Evolutionary conservation across 2,329 filamentous ascomycete genomes (phyloP), one percentile per base, ranked within the genome.

Genomic region (Phialocephala subalpina): DNA sequence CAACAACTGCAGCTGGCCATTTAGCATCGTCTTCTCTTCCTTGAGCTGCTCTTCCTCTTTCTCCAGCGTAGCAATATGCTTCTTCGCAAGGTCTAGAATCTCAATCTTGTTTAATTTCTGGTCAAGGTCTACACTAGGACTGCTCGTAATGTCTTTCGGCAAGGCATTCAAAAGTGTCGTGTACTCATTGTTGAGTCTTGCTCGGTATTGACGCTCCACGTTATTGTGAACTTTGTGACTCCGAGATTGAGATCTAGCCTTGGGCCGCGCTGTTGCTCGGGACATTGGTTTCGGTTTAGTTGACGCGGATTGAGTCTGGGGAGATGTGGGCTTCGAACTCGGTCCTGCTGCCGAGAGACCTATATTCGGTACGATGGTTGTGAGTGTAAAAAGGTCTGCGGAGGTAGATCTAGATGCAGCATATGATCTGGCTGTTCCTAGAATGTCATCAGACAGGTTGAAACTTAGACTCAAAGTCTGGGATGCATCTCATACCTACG

Each of bases 121-220:
- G 25, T 35, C 25, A 7, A 2, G 2, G 14, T 63, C 61, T 14
- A 33, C 18, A 2, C 61, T 53, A 38, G 22, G 22, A 42, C 9
- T n/a, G 5, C 56, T 42, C 22, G 55, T 38, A 16, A 57, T 1
- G 18, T 65, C 52, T 25, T 12, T 16, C 22, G 63, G 63, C 25
- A 65, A 52, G 11, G 47, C 56, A 6, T 47, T 38, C 27, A 65
- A 49, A 7, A 65, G 58, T 5, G 7, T 35, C 3, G 58, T 35
- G 36, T 58, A 65, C 16, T 58, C 22, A 14, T 20, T 25, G 40
- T 65, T 65, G 22, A 65, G 58, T 38, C 63, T 27, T 29, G 29
- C 35, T 36, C 63, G 47, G 38, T 65, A 61, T 18, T 65, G 63
- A 20, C 60, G 60, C 27, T 65, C 63, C 18, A 65, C 58, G 5